Base-by-base conservation (phyloP, 768 basidiomycete genomes). In the Cantharellus cinnabarinus region DNA sequence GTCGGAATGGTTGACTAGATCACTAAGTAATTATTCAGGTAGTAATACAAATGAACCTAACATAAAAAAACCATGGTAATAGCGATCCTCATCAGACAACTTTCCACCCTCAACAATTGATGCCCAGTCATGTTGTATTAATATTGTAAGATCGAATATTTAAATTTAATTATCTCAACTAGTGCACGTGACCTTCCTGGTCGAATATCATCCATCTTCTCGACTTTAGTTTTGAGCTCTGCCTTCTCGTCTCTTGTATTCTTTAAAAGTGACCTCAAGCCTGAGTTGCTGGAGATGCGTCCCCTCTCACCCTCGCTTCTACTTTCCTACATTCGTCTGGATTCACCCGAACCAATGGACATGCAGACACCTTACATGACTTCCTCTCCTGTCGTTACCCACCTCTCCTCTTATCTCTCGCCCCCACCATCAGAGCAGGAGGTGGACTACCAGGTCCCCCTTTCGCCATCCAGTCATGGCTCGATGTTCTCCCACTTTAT, bases 261-360 rank as follows among this genome's bases (percentile, higher is more conserved):
- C 44, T 10, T 10, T 48, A 48, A 48, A 29, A 48, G 44, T 48
- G 38, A 4, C 20, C 20, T 29, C 20, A 29, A 29, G 20, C 20
- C 20, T 29, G 20, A 29, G 20, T 29, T 29, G 20, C 20, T 29
- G 20, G 42, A 4, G 40, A 55, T 62, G 53, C 57, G 60, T 38
- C 56, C 50, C 59, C 42, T 34, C 34, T 58, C 41, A 34, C 20
- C 44, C 50, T 62, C 61, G 38, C 62, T 52, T 42, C 56, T 58
- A 42, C 57, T 62, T 38, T 62, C 57, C 56, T 53, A 40, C 57
- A 54, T 58, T 44, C 56, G 54, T 29, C 42, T 56, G 34, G 52
- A 48, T 2, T 51, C 61, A 14, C 42, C 56, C 20, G 37, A 57
- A 54, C 50, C 55, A n/a, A 38, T 54, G 39, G 56, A 41, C 55